phyloP scores from a whole-genome alignment of 2,329 filamentous ascomycete genomes.

The Pyricularia sp. region DNA sequence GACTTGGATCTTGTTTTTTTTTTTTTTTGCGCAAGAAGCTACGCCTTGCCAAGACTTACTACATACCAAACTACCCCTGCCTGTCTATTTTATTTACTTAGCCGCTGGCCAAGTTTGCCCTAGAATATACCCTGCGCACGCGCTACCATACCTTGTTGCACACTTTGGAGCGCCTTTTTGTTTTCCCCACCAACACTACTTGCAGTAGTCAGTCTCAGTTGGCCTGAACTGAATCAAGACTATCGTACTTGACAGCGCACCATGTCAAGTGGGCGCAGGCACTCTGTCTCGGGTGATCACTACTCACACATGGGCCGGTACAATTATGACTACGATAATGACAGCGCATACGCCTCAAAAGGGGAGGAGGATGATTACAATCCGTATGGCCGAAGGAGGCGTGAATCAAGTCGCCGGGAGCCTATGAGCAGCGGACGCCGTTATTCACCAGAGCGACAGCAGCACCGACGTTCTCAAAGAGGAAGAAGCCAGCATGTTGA shows the following conservation, averaged over 20 bases:
- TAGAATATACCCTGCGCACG: background rate
- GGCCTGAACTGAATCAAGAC: background rate
- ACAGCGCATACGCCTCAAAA: background rate
- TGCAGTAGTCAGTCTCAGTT: background rate
- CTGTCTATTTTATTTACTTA: background rate
- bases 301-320: background rate
- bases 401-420: background rate
- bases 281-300: conserved; percentile 2
- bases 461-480: background rate
- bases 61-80: background rate
- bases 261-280: conserved; percentile 1
- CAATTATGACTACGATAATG: background rate
- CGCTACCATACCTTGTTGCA: background rate
- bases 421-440: background rate
- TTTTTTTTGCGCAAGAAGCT: background rate
- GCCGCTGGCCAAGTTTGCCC: background rate
- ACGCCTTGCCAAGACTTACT: background rate
- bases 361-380: background rate
- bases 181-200: background rate
- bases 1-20: background rate
- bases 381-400: background rate
- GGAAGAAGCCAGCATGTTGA: background rate
- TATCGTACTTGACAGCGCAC: background rate
- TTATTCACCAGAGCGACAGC: background rate
- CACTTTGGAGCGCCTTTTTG: background rate